Evolutionary conservation across 768 basidiomycete species (phyloP).

Genomic region (Panaeolus papilionaceus): DNA sequence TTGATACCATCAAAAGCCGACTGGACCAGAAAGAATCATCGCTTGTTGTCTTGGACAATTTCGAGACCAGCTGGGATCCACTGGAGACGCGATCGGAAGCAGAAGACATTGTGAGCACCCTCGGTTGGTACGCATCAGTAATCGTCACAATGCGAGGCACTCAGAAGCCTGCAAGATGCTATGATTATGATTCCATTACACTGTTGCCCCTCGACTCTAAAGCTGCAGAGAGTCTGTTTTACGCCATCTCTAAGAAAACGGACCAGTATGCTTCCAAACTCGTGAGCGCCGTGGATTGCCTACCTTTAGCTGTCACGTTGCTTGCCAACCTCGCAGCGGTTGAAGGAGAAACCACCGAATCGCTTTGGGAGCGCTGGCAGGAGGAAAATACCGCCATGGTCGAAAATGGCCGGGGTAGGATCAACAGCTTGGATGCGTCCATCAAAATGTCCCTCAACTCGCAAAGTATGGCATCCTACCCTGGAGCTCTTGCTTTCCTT

Average conservation of each 20-base stretch:
- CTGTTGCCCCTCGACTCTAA: constrained; percentile 33
- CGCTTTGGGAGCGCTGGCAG: constrained; percentile 37
- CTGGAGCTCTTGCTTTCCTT: constrained; percentile 32
- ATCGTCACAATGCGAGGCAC: constrained; percentile 40
- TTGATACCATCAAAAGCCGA: constrained; percentile 25
- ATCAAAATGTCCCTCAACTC: constrained; percentile 38
- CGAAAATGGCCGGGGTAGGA: constrained; percentile 33
- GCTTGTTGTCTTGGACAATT: constrained; percentile 39
- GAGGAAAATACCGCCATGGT: constrained; percentile 37
- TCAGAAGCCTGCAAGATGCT: constrained; percentile 32
- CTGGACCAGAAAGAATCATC: constrained; percentile 23
- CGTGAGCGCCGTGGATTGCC: constrained; percentile 36
- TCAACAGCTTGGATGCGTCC: constrained; percentile 37
- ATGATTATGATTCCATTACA: constrained; percentile 32
- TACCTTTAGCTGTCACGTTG: constrained; percentile 40
- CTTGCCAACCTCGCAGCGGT: constrained; percentile 38
- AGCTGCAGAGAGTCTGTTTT: constrained; percentile 32
- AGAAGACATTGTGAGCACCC: constrained; percentile 31
- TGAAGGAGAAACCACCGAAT: constrained; percentile 36
- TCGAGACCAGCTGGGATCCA: constrained; percentile 41
- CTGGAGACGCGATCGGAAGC: constrained; percentile 29
- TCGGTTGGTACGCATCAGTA: constrained; percentile 26
- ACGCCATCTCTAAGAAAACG: constrained; percentile 29
- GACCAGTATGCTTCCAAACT: constrained; percentile 32
- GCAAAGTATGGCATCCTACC: constrained; percentile 32